Evolutionary conservation across 345 rosid genomes (phyloP), one percentile per base, ranked within the genome.

Genomic region (Camelina sativa): DNA sequence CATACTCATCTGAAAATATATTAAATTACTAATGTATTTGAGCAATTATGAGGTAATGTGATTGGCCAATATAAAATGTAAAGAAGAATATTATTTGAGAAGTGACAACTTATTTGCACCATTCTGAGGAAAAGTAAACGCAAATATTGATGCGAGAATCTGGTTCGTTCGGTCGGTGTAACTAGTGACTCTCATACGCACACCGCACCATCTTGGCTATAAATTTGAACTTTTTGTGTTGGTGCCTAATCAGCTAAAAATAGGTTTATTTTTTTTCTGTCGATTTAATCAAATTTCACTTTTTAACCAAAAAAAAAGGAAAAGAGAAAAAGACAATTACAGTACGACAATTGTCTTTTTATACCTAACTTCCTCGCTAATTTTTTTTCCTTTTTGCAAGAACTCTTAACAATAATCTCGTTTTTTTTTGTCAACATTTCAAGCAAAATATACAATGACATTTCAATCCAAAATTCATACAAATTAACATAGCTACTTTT

Each of bases 61-160:
- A 37, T 56, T 41, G 50, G 52, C 32, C 40, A 57, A 48, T 48
- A 37, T 13, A 22, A 35, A 37, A 22, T 50, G 67, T 59, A 38
- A 13, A 59, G 62, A 28, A 67, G 22, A 58, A 58, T 50, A 67
- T 38, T 57, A 6, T 19, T 19, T 47, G 2, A 5, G 34, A 58
- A 13, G 40, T 44, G 5, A 32, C 46, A 58, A 65, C 67, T 66
- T 65, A 6, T 65, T 65, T 56, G 41, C 58, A 30, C 16, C 22
- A 74, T 66, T 13, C 6, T 57, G 4, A 19, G 2, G 52, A 65
- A 74, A 35, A 65, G 66, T 66, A 50, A 66, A 66, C 34, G 61
- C 43, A 40, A 40, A 40, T 10, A 38, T 10, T 40, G 3, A 10
- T 40, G 43, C 34, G 17, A 55, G 51, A 55, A 54, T 64, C 56